Evolutionary conservation across 371 early-diverging fungal genomes (phyloP).

Genomic region (Amoeboaphelidium occidentale): DNA sequence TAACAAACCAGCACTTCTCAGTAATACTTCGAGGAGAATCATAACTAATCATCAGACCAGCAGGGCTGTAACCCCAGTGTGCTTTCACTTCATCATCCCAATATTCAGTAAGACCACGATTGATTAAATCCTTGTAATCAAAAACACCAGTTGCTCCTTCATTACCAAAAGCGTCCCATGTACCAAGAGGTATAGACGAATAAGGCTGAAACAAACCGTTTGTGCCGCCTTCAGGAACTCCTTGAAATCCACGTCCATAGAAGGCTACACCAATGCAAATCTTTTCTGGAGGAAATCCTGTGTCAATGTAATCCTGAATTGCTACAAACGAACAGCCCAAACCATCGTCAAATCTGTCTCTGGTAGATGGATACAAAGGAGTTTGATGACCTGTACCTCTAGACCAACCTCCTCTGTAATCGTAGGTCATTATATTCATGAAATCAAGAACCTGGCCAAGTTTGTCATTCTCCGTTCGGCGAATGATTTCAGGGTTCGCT

Average conservation of each 20-base stretch:
- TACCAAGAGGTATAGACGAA: constrained; percentile 1
- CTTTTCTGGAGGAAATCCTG: constrained; percentile 9
- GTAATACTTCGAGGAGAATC: constrained; percentile 30
- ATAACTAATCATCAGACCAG: constrained; percentile 25
- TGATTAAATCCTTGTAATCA: constrained; percentile 5
- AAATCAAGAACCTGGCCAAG: constrained; percentile 35
- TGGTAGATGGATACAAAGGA: constrained; percentile 15
- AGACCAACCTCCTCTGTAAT: constrained; percentile 30
- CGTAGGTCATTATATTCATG: constrained; percentile 26
- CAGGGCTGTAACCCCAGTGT: constrained; percentile 21
- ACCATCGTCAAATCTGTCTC: neutral
- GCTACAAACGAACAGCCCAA: neutral
- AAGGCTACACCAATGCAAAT: constrained; percentile 35
- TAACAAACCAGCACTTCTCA: constrained; percentile 27
- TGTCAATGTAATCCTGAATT: neutral
- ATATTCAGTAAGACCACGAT: constrained; percentile 19
- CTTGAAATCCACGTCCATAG: constrained; percentile 24
- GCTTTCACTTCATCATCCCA: constrained; percentile 35
- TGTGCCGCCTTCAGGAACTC: constrained; percentile 18
- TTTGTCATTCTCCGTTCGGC: constrained; percentile 21
- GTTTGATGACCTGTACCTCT: constrained; percentile 33
- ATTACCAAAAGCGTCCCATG: neutral
- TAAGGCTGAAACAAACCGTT: constrained; percentile 10
- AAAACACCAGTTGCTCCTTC: constrained; percentile 5
- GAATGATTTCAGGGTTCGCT: constrained; percentile 23